Percentiles rank a stretch among this genome's conserved stretches.
These are phyloP conservation scores for Colletotrichum brevisporum DNA, from an alignment of 2,329 filamentous ascomycete genomes.

Conservation along the genomic window DNA sequence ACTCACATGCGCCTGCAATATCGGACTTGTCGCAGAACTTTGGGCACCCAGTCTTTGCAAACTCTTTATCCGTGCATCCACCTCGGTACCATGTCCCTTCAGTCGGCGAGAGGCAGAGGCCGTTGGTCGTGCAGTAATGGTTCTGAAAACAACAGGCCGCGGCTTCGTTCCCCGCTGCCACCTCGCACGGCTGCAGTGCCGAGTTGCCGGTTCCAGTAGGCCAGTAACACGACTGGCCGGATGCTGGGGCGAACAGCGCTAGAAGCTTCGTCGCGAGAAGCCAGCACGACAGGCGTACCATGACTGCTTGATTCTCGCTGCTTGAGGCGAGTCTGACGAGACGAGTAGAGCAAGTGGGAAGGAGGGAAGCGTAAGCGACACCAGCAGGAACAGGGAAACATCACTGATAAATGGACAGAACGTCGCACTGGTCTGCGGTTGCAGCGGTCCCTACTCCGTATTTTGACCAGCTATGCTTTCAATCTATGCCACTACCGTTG, in stretches of 20 bases:
- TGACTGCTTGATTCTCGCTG: background rate
- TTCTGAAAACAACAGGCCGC: conserved; percentile 33
- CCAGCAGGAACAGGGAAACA: too few relatives aligned
- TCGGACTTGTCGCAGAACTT: conserved; percentile 24
- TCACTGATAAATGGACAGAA: too few relatives aligned
- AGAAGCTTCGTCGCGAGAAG: background rate
- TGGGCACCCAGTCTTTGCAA: conserved; percentile 14
- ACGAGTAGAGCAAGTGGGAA: background rate
- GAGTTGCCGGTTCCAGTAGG: conserved; percentile 6
- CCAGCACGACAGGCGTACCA: conserved; percentile 15
- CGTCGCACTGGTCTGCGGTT: too few relatives aligned
- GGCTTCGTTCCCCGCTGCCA: conserved; percentile 18
- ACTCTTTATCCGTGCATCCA: conserved; percentile 29
- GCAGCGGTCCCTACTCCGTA: too few relatives aligned
- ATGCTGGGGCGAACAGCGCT: background rate
- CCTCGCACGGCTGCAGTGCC: conserved; percentile 1
- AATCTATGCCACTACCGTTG: background rate
- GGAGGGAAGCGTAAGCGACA: too few relatives aligned
- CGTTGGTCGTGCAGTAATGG: conserved; percentile 38
- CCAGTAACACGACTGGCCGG: conserved; percentile 32
- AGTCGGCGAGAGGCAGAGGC: conserved; percentile 34
- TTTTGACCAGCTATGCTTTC: too few relatives aligned
- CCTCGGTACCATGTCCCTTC: conserved; percentile 36
- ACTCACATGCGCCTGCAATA: conserved; percentile 16
- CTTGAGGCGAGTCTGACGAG: background rate